Conservation (phyloP, 2,329 filamentous ascomycete species). For the Colletotrichum musicola region DNA sequence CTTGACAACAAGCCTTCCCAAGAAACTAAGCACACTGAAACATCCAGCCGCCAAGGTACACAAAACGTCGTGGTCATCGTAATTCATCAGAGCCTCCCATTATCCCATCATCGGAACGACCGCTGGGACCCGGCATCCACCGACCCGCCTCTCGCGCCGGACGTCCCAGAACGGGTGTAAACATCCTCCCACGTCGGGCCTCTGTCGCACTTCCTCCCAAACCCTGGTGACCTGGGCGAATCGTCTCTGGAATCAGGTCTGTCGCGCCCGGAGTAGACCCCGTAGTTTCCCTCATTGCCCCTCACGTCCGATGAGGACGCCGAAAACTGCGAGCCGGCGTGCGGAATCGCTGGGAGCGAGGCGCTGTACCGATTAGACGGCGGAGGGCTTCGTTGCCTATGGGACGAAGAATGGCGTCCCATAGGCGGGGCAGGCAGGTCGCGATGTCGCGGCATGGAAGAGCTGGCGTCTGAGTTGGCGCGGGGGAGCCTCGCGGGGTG, state of each 20-base stretch:
- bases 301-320: constrained; percentile 6
- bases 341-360: constrained; percentile 22
- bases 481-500: constrained; percentile 16
- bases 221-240: constrained; percentile 22
- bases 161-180: constrained; percentile 8
- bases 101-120: constrained; percentile 22
- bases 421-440: constrained; percentile 26
- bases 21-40: too few species aligned
- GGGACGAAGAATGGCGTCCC: constrained; percentile 16
- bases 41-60: too few species aligned
- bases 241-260: constrained; percentile 1
- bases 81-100: too few species aligned
- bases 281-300: constrained; percentile 16
- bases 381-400: constrained; percentile 24
- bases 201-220: constrained; percentile 4
- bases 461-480: constrained; percentile 24
- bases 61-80: too few species aligned
- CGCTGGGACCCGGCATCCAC: constrained; percentile 11
- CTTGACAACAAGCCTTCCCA: too few species aligned
- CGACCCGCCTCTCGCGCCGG: not conserved
- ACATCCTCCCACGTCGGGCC: constrained; percentile 31
- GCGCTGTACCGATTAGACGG: constrained; percentile 27
- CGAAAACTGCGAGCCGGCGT: not conserved
- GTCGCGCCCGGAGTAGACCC: constrained; percentile 11
- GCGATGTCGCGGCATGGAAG: constrained; percentile 8